These are phyloP conservation scores for Naegleria fowleri DNA, from an alignment of 208 protist genomes.

Conservation along the genomic window DNA sequence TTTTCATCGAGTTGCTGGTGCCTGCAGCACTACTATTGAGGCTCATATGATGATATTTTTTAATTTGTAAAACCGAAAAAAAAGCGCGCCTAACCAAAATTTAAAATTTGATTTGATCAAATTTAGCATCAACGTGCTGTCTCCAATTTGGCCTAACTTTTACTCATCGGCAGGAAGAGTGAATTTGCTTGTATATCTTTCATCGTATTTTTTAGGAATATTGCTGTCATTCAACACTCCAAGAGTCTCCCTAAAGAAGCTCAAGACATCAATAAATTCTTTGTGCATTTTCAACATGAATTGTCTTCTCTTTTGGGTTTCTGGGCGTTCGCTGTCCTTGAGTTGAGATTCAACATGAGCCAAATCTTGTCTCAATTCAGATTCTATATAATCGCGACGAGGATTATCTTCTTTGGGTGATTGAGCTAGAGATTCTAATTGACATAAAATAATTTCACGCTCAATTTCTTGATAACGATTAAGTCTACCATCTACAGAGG, in stretches of 20 bases:
- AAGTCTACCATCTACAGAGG: slow-evolving; percentile 20
- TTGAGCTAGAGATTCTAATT: neutral
- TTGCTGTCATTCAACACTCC: neutral
- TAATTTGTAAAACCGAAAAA: neutral
- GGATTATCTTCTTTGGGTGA: slow-evolving; percentile 4
- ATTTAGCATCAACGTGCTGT: too few relatives aligned
- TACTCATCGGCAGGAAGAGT: neutral
- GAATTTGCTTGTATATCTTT: neutral
- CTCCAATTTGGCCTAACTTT: neutral
- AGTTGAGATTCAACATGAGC: neutral
- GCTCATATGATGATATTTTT: neutral
- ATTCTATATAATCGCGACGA: slow-evolving; percentile 9
- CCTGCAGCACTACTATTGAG: neutral
- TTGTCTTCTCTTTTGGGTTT: neutral
- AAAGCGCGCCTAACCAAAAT: neutral
- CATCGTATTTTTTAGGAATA: neutral
- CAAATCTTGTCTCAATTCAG: slow-evolving; percentile 13
- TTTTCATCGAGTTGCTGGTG: neutral
- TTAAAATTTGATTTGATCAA: too few relatives aligned
- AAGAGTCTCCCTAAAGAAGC: neutral
- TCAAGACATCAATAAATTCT: slow-evolving; percentile 10
- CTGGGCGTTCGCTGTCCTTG: neutral
- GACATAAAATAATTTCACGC: neutral
- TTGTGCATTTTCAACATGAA: slow-evolving; percentile 23
- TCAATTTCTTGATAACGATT: slow-evolving; percentile 5